A percentile compares a stretch with the other conserved stretches of the same genome.
Conservation (phyloP, 1,284 basidiomycete species). For the Leccinum solheimii region DNA sequence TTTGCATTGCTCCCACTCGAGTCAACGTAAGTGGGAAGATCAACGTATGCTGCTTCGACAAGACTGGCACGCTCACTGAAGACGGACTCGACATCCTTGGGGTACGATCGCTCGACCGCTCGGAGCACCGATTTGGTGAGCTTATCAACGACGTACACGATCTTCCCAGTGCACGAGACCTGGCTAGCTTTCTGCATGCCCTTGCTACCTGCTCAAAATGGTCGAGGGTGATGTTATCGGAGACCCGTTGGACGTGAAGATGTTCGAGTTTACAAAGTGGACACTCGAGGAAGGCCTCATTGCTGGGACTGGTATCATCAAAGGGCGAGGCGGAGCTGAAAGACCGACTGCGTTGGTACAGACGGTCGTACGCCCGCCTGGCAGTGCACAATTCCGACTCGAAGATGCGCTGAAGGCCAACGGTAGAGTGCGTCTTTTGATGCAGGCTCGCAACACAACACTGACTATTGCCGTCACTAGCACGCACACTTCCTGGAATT, state of each 20-base stretch:
- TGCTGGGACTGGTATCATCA: slow-evolving; percentile 69
- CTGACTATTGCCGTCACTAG: slow-evolving; percentile 40
- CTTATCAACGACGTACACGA: slow-evolving; percentile 87
- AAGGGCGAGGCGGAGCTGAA: slow-evolving; percentile 60
- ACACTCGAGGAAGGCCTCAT: slow-evolving; percentile 89
- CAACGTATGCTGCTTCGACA: slow-evolving; percentile 99
- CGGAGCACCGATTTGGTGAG: slow-evolving; percentile 82
- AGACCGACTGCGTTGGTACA: slow-evolving; percentile 93
- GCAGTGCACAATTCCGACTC: slow-evolving; percentile 83
- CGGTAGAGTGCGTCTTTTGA: slow-evolving; percentile 55
- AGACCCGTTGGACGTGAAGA: slow-evolving; percentile 95
- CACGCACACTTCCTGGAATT: slow-evolving; percentile 95
- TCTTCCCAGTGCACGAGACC: slow-evolving; percentile 71
- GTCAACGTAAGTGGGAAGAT: slow-evolving; percentile 97
- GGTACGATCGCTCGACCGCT: slow-evolving; percentile 79
- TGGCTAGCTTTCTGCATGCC: slow-evolving; percentile 87
- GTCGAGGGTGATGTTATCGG: slow-evolving; percentile 90
- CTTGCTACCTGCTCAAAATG: slow-evolving; percentile 92
- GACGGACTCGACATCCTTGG: slow-evolving; percentile 98
- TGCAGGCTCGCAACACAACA: neutral
- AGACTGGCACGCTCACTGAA: slow-evolving; percentile 98
- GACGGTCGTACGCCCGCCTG: slow-evolving; percentile 94
- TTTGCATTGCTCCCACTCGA: slow-evolving; percentile 95
- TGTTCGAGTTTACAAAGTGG: slow-evolving; percentile 98
- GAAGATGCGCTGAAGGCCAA: slow-evolving; percentile 90